Conservation (phyloP, 441 rosid genomes). For the Manihot esculenta region DNA sequence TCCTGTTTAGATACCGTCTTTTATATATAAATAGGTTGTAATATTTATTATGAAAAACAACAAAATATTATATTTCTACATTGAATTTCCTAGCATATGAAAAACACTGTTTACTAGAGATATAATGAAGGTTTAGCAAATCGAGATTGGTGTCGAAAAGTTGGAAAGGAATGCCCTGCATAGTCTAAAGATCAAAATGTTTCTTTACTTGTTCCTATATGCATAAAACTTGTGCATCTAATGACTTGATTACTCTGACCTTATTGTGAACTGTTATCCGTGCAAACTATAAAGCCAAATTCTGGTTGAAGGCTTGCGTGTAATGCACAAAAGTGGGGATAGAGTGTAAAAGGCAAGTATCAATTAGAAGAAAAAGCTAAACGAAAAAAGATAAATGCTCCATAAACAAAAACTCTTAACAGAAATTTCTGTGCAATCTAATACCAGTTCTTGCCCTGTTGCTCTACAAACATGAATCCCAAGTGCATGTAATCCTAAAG, state of each 20-base stretch:
- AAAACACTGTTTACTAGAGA: background rate
- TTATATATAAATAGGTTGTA: no score
- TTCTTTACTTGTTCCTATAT: background rate
- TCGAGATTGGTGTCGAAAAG: background rate
- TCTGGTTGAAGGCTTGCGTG: background rate
- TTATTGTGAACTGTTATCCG: background rate
- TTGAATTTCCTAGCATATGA: background rate
- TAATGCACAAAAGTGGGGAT: background rate
- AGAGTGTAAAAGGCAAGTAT: background rate
- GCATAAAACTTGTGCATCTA: background rate
- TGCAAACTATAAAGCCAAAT: background rate
- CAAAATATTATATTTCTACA: no score
- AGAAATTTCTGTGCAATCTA: constrained; percentile 13
- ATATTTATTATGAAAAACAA: no score
- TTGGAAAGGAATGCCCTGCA: background rate
- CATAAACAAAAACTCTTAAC: background rate
- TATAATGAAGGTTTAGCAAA: background rate
- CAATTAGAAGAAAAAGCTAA: background rate
- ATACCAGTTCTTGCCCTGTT: constrained; percentile 98
- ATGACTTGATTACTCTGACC: background rate
- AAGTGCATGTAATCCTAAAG: constrained; percentile 88
- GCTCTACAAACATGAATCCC: constrained; percentile 99
- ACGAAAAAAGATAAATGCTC: background rate
- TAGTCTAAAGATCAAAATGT: background rate
- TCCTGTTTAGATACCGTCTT: no score